Evolutionary conservation across 176 grass and related monocot species (phyloP).

Genomic region (Paspalum notatum): DNA sequence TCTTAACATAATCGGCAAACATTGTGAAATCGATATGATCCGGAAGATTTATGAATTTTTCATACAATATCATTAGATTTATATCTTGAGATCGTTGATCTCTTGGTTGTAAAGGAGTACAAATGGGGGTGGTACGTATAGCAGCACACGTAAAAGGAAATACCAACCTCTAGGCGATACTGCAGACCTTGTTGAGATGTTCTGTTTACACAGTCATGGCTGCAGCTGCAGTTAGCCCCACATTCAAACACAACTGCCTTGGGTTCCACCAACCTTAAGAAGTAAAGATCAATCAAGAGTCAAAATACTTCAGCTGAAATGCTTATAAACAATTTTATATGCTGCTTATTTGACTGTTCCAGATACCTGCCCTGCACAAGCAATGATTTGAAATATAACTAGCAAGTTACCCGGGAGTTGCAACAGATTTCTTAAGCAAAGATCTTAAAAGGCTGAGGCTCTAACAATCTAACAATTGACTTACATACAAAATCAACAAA

Average conservation of each 20-base stretch:
- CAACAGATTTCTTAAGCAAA: too few species aligned
- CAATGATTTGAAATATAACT: neutral
- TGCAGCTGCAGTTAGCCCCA: constrained; percentile 72
- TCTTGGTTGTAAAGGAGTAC: neutral
- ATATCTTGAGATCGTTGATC: neutral
- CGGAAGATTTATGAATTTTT: neutral
- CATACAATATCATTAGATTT: neutral
- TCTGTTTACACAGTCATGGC: constrained; percentile 70
- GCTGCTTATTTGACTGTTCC: neutral
- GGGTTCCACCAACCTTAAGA: constrained; percentile 77
- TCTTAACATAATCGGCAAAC: neutral
- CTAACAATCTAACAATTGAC: too few species aligned
- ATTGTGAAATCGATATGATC: neutral
- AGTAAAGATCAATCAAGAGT: neutral
- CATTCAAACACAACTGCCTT: constrained; percentile 94
- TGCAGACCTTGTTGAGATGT: constrained; percentile 84
- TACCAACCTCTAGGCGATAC: constrained; percentile 82
- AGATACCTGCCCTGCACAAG: neutral
- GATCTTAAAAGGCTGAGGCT: too few species aligned
- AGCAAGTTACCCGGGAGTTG: too few species aligned
- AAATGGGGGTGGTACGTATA: neutral
- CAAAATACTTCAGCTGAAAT: constrained; percentile 5
- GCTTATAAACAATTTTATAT: neutral
- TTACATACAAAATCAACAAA: too few species aligned
- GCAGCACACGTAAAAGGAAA: neutral